A percentile compares a stretch with the other conserved stretches of the same genome.
phyloP scores from a whole-genome alignment of 2,329 filamentous ascomycete genomes.

The Fusarium pilosicola region DNA sequence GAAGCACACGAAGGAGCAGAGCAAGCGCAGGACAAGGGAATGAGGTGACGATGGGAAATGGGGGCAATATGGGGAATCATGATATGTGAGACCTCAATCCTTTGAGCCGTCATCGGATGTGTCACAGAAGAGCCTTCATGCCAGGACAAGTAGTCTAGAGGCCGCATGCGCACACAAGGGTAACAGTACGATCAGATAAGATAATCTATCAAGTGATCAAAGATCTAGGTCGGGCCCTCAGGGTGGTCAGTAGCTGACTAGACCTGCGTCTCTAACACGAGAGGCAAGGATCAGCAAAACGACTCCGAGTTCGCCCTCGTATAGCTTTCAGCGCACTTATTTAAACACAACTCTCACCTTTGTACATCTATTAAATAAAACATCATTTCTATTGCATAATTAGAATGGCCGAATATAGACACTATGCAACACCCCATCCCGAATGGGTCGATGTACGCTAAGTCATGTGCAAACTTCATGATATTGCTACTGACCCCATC shows the following conservation, averaged over 20 bases:
- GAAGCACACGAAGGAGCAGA: background rate
- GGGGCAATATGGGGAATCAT: background rate
- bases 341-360: background rate
- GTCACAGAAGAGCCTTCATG: background rate
- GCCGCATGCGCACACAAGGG: background rate
- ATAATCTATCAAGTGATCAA: conserved; percentile 15
- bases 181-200: conserved; percentile 26
- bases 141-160: background rate
- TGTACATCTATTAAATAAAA: background rate
- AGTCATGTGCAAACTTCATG: background rate
- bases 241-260: background rate
- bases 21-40: no score
- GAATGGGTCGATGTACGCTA: conserved; percentile 20
- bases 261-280: background rate
- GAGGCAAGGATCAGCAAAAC: background rate
- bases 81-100: background rate
- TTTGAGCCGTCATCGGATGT: background rate
- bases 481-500: background rate
- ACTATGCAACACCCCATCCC: conserved; percentile 13
- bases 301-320: background rate
- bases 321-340: background rate
- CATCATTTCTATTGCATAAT: background rate
- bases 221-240: background rate
- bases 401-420: conserved; percentile 26
- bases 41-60: background rate